A percentile compares a stretch with the other conserved stretches of the same genome.
Evolutionary conservation across 2,329 filamentous ascomycete genomes (phyloP).

Genomic region (Neurospora crassa): DNA sequence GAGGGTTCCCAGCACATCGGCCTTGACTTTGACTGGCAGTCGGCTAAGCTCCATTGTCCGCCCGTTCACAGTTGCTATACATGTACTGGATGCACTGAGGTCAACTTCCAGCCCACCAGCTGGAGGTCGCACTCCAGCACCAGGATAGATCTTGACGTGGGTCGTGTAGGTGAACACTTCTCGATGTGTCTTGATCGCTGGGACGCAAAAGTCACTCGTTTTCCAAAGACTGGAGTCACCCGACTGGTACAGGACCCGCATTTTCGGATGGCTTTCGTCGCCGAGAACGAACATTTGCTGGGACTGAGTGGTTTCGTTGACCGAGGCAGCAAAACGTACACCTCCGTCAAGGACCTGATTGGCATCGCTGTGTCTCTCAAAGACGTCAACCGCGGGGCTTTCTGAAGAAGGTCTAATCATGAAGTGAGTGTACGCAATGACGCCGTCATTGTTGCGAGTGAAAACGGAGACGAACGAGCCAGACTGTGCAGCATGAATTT

Average conservation of each 20-base stretch:
- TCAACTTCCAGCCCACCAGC: background rate
- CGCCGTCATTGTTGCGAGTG: background rate
- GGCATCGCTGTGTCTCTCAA: background rate
- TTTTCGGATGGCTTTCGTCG: background rate
- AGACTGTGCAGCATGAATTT: background rate
- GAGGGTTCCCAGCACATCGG: background rate
- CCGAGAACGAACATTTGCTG: background rate
- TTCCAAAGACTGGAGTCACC: background rate
- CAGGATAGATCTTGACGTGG: background rate
- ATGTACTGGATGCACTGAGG: background rate
- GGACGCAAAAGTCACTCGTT: background rate
- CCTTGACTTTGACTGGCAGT: background rate
- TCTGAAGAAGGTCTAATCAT: background rate
- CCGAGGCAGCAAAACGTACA: background rate
- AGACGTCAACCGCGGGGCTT: background rate
- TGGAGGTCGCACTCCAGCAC: background rate
- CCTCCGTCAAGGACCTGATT: background rate
- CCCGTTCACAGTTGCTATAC: background rate
- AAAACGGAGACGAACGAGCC: background rate
- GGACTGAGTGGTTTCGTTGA: background rate
- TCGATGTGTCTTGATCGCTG: background rate
- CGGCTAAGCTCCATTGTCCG: background rate
- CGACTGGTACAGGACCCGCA: background rate
- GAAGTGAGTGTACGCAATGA: background rate
- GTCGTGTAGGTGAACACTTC: background rate